Base-by-base conservation (phyloP, 1,139 yeast species). In the Arxiozyma slooffiae region DNA sequence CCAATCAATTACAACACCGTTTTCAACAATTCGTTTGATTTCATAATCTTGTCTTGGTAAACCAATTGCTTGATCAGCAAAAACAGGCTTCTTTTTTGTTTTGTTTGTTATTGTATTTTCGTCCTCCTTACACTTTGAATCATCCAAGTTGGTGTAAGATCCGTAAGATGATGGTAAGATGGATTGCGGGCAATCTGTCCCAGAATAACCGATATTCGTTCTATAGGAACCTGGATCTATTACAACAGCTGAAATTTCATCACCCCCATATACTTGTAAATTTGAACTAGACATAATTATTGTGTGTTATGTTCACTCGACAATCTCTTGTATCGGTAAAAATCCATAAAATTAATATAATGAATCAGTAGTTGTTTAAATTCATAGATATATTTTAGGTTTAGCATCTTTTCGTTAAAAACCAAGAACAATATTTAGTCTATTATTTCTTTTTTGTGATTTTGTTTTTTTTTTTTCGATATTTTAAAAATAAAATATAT, bases 131-230 rank as follows among this genome's bases (percentile, higher is more conserved):
- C 38, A 21, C 14, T 22, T 38, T 16, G 40, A 21, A 14, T 47
- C 46, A 16, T 5, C 18, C 8, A 21, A 20, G 22, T 20, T 59
- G 14, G 36, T 44, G 53, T 60, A 43, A 9, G 63, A 55, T 2
- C 78, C 79, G 49, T 69, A 83, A 55, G 66, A 73, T 0, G 96
- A 84, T 1, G 96, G 87, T 7, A 85, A 69, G 39, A 85, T 80
- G 1, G 83, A 72, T 57, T 85, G 81, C 7, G 98, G 98, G 53
- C 81, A 78, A 67, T 92, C 98, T 56, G 89, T 95, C 9, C 98
- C 98, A 5, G 97, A 95, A 67, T 80, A 90, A 1, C 98, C 98
- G 23, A 85, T 80, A 52, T 94, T 79, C 4, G 97, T 88, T 54
- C 80, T 73, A 57, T 75, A 80, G 11, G 96, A 82, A 24, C 98